These are phyloP conservation scores for Phytomonas sp. DNA, from an alignment of 208 protist species.

Conservation along the genomic window DNA sequence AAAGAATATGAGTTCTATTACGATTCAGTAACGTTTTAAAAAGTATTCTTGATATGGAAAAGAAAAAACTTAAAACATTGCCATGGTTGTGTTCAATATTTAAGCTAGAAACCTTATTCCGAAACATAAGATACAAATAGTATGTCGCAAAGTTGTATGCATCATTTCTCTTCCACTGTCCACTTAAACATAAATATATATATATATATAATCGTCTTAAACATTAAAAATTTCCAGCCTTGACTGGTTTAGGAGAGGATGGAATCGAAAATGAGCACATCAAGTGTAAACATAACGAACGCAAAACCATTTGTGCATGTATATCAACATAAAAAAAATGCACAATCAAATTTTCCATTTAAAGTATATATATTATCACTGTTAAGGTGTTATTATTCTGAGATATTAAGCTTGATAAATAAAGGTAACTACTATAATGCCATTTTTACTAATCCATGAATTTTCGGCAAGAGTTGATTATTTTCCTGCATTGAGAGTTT, in stretches of 20 bases:
- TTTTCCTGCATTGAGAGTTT: background rate
- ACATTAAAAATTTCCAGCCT: background rate
- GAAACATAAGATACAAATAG: background rate
- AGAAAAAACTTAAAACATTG: background rate
- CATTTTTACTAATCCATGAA: background rate
- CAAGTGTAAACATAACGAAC: background rate
- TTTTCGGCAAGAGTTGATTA: background rate
- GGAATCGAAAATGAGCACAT: background rate
- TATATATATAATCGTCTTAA: background rate
- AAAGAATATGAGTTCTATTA: constrained; percentile 5
- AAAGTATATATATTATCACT: constrained; percentile 3
- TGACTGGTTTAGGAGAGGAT: background rate
- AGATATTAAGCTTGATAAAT: background rate
- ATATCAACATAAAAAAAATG: background rate
- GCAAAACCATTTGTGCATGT: background rate
- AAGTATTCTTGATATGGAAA: background rate
- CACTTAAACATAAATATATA: background rate
- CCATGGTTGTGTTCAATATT: background rate
- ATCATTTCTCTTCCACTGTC: background rate
- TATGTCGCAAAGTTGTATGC: background rate
- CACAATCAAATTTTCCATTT: background rate
- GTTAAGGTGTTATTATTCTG: background rate
- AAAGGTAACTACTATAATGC: background rate
- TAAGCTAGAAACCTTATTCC: constrained; percentile 2
- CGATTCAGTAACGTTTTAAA: background rate